Percentiles rank a stretch among this genome's conserved stretches.
Evolutionary conservation across 306 rosid genomes (phyloP).

Genomic region (Malus domestica): ASM211411v1 NC_041801.1:13802001-13802500

Average conservation of each 20-base stretch:
- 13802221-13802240: conserved; percentile 18
- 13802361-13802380: conserved; percentile 60
- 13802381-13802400: conserved; percentile 35
- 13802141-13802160: conserved; percentile 83
- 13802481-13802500: conserved; percentile 77
- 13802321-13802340: conserved; percentile 66
- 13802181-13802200: conserved; percentile 38
- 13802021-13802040: conserved; percentile 25
- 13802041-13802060: conserved; percentile 69
- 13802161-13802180: conserved; percentile 55
- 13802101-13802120: conserved; percentile 65
- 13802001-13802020: conserved; percentile 37
- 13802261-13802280: conserved; percentile 71
- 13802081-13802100: conserved; percentile 72
- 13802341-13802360: conserved; percentile 78
- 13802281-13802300: conserved; percentile 74
- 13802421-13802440: conserved; percentile 95
- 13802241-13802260: conserved; percentile 76
- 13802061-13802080: conserved; percentile 36
- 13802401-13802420: conserved; percentile 98
- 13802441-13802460: conserved; percentile 99
- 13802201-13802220: conserved; percentile 42
- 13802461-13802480: conserved; percentile 83
- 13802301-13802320: conserved; percentile 70
- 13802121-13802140: conserved; percentile 28